Conservation (phyloP, 305 asterid genomes). For the Nicotiana rustica region DNA sequence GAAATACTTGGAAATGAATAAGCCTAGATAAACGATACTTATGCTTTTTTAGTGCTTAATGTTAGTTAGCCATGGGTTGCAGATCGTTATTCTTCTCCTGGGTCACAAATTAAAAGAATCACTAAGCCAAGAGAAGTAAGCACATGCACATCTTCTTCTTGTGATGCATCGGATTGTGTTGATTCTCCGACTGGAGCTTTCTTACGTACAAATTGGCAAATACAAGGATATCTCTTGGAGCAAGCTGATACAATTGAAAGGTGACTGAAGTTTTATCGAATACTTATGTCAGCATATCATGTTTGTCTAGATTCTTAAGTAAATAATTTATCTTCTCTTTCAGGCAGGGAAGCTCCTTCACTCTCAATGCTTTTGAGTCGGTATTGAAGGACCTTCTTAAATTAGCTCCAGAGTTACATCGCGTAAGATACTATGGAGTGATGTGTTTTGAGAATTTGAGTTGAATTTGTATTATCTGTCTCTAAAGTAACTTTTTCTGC, state of each 20-base stretch:
- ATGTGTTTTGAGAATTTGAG: slow-evolving; percentile 32
- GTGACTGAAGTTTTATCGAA: slow-evolving; percentile 48
- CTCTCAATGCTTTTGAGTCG: slow-evolving; percentile 75
- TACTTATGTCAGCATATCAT: neutral
- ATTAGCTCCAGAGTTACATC: slow-evolving; percentile 88
- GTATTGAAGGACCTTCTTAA: slow-evolving; percentile 77
- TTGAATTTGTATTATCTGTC: slow-evolving; percentile 34
- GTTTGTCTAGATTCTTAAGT: slow-evolving; percentile 8
- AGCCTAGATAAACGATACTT: neutral
- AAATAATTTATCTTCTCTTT: slow-evolving; percentile 32
- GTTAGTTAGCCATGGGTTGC: slow-evolving; percentile 25
- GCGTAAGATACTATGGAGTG: slow-evolving; percentile 55
- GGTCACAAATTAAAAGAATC: slow-evolving; percentile 47
- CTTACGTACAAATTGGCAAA: slow-evolving; percentile 93
- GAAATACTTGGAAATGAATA: slow-evolving; percentile 23
- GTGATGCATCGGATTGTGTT: slow-evolving; percentile 45
- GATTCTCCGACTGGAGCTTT: slow-evolving; percentile 59
- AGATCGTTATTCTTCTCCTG: slow-evolving; percentile 58
- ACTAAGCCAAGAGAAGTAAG: slow-evolving; percentile 51
- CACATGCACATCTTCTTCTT: slow-evolving; percentile 47
- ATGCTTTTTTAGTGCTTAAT: slow-evolving; percentile 14
- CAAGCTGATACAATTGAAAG: slow-evolving; percentile 82
- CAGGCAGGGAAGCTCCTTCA: slow-evolving; percentile 83
- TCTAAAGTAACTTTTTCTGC: slow-evolving; percentile 40
- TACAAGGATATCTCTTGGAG: slow-evolving; percentile 87